Base-by-base conservation (phyloP, 768 basidiomycete species). In the Podaxis rugospora region DNA sequence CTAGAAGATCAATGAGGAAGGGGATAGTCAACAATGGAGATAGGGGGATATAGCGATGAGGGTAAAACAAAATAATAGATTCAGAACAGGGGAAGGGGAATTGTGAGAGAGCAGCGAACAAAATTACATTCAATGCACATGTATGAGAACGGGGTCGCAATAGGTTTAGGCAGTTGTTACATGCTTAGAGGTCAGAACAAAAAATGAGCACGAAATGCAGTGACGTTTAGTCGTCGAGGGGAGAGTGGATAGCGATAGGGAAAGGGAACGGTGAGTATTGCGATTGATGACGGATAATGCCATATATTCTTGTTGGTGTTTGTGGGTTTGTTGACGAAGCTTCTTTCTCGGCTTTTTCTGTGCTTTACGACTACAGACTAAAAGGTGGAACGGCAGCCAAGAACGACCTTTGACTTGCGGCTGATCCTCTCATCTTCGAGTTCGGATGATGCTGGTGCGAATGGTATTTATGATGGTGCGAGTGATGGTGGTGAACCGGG, bases 371-470 rank as follows among this genome's bases (percentile, higher is more conserved):
- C 63, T 59, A 75, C 62, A 75, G 65, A 61, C 66, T 72, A 54
- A 73, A 66, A 16, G 72, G 70, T 28, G 72, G 72, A 32, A 70
- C 71, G 54, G 72, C 68, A 1, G 68, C 67, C 60, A 67, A 70
- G 58, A 74, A 76, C 61, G 72, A 74, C 53, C 82, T 75, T 71
- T 90, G 88, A 69, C 78, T 72, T 55, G 85, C 80, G 57, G 77
- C 75, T 50, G 80, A 77, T 57, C 82, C 78, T 44, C 88, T 80
- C 55, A 75, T 74, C 75, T 87, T 89, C 69, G 76, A 73, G 69
- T 90, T 90, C 23, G 88, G 86, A 63, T 86, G 83, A 66, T 85
- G 84, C 13, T 83, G 80, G 64, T 85, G 86, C 50, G 79, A 75
- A 62, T 67, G 65, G 57, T 71, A 55, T 27, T 68, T 65, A n/a